Evolutionary conservation across 768 basidiomycete genomes (phyloP).

Genomic region (Imleria badia): DNA sequence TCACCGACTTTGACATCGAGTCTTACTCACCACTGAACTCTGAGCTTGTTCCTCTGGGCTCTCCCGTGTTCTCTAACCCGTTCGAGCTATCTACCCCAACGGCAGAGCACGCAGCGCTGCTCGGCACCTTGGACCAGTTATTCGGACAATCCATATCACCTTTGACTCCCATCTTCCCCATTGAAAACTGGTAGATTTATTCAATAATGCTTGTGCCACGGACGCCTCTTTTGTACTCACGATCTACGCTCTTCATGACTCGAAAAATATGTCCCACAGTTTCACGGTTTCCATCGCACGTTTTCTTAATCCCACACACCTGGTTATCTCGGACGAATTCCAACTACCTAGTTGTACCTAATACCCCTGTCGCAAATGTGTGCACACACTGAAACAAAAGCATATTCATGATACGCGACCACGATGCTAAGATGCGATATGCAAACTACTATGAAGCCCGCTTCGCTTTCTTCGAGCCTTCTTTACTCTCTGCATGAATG

Average conservation of each 20-base stretch:
- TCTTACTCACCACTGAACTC: conserved; percentile 9
- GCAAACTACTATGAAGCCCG: conserved; percentile 12
- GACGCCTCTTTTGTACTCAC: neutral
- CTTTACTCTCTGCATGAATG: conserved; percentile 15
- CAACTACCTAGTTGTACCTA: conserved; percentile 16
- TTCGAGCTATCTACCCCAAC: conserved; percentile 17
- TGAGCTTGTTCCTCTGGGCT: conserved; percentile 15
- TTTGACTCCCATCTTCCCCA: conserved; percentile 10
- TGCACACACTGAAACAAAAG: neutral
- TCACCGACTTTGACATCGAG: conserved; percentile 9
- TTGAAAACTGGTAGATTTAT: conserved; percentile 15
- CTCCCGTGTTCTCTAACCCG: conserved; percentile 33
- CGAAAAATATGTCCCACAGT: conserved; percentile 3
- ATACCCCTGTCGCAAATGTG: conserved; percentile 3
- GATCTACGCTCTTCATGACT: neutral
- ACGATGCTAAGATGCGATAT: neutral
- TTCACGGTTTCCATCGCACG: neutral
- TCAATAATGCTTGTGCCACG: neutral
- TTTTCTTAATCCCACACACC: conserved; percentile 5
- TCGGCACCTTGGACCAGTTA: conserved; percentile 29
- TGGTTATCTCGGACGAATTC: conserved; percentile 2
- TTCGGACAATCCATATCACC: conserved; percentile 33
- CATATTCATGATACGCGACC: conserved; percentile 1
- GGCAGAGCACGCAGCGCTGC: conserved; percentile 7
- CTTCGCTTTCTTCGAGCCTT: conserved; percentile 33